These are phyloP conservation scores for Irpex lacteus DNA, from an alignment of 1,284 basidiomycete genomes.

Conservation along the genomic window DNA sequence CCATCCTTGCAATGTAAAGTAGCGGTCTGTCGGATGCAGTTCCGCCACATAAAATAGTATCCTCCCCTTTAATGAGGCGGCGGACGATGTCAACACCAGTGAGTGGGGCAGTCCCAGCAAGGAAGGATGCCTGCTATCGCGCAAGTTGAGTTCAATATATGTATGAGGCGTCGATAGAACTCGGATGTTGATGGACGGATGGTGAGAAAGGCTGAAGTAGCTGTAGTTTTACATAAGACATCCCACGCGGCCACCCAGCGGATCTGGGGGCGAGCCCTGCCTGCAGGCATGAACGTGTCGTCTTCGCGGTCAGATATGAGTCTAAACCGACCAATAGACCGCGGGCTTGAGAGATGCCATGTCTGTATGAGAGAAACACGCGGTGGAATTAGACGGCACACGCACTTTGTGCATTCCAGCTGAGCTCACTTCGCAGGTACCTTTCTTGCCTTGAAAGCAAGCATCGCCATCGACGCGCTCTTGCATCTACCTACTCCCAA, in stretches of 20 bases:
- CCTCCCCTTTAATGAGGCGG: background rate
- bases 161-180: background rate
- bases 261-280: slow-evolving; percentile 27
- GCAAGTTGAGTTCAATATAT: background rate
- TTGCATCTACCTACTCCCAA: slow-evolving; percentile 11
- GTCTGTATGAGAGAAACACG: slow-evolving; percentile 24
- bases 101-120: background rate
- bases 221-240: slow-evolving; percentile 27
- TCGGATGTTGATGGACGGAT: background rate
- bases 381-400: slow-evolving; percentile 27
- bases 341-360: slow-evolving; percentile 21
- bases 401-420: slow-evolving; percentile 30
- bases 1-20: background rate
- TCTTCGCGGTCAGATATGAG: slow-evolving; percentile 23
- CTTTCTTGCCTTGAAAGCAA: slow-evolving; percentile 25
- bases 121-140: background rate
- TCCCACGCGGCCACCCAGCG: slow-evolving; percentile 23
- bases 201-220: background rate
- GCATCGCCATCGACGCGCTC: slow-evolving; percentile 26
- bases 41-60: background rate
- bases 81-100: background rate
- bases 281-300: slow-evolving; percentile 40
- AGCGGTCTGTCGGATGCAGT: background rate
- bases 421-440: slow-evolving; percentile 23
- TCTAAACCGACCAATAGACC: slow-evolving; percentile 25